Percentiles rank a stretch among this genome's conserved stretches.
Evolutionary conservation across 1,284 basidiomycete species (phyloP).

Genomic region (Cryptococcus neoformans): DNA sequence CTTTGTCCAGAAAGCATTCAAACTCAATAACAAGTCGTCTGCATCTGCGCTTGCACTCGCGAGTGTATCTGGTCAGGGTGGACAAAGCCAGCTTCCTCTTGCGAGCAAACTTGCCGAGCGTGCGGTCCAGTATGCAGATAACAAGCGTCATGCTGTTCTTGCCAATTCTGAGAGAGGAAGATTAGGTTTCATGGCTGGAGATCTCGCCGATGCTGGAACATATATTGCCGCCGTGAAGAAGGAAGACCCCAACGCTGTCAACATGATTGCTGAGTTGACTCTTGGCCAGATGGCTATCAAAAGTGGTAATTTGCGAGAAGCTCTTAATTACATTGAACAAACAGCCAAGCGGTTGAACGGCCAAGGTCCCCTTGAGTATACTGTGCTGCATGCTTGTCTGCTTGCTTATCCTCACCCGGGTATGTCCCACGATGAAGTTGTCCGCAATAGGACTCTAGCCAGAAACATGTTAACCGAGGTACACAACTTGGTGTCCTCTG

Average conservation of each 20-base stretch:
- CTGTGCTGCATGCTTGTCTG: constrained; percentile 82
- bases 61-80: constrained; percentile 28
- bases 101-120: constrained; percentile 88
- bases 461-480: constrained; percentile 78
- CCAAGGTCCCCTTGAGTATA: constrained; percentile 63
- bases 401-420: constrained; percentile 74
- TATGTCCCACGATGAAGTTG: constrained; percentile 66
- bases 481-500: constrained; percentile 59
- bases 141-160: constrained; percentile 76
- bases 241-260: constrained; percentile 59
- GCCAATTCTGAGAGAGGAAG: constrained; percentile 70
- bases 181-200: constrained; percentile 66
- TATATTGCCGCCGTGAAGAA: constrained; percentile 73
- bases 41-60: constrained; percentile 37
- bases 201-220: constrained; percentile 61
- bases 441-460: constrained; percentile 68
- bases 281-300: constrained; percentile 80
- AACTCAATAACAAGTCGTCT: constrained; percentile 39
- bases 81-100: constrained; percentile 48
- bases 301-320: constrained; percentile 61
- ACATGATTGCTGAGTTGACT: constrained; percentile 74
- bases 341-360: constrained; percentile 52
- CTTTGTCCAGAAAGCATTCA: constrained; percentile 37
- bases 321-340: constrained; percentile 73
- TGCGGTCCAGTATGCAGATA: constrained; percentile 87